Evolutionary conservation across 768 basidiomycete genomes (phyloP).

Genomic region (Russula emetica): DNA sequence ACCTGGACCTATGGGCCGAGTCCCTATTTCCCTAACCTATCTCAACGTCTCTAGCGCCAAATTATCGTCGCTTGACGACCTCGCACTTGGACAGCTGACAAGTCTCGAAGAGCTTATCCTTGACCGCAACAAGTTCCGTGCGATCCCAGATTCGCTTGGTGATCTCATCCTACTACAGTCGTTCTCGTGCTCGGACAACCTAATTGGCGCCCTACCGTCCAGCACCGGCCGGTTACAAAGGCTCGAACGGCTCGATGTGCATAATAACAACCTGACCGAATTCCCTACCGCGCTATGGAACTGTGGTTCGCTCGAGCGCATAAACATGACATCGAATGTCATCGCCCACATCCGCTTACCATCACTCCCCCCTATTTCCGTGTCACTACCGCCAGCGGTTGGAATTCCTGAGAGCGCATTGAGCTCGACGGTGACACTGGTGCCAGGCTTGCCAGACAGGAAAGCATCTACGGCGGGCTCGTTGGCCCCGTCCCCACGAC

Average conservation of each 20-base stretch:
- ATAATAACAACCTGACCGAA: conserved; percentile 82
- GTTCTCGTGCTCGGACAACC: conserved; percentile 90
- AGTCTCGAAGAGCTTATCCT: conserved; percentile 69
- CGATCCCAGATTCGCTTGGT: conserved; percentile 80
- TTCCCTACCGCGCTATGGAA: conserved; percentile 79
- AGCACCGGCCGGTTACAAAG: conserved; percentile 73
- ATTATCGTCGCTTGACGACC: conserved; percentile 75
- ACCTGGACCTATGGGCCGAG: conserved; percentile 43
- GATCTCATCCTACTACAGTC: conserved; percentile 63
- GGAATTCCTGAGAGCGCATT: conserved; percentile 10
- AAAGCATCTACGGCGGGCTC: conserved; percentile 42
- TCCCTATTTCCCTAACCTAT: conserved; percentile 58
- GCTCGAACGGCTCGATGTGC: conserved; percentile 75
- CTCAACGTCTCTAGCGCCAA: conserved; percentile 88
- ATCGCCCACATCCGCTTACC: conserved; percentile 70
- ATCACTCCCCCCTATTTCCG: conserved; percentile 33
- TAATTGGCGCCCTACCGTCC: conserved; percentile 67
- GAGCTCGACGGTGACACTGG: conserved; percentile 20
- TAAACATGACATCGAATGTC: conserved; percentile 90
- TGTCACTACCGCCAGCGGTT: conserved; percentile 11
- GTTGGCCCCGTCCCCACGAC: conserved; percentile 27
- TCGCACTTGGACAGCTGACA: conserved; percentile 64
- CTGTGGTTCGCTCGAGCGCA: conserved; percentile 61
- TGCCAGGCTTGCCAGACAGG: conserved; percentile 35
- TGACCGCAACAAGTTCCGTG: conserved; percentile 81